Percentiles rank a stretch among this genome's conserved stretches.
These are phyloP conservation scores for Alternaria postmessia DNA, from an alignment of 2,329 filamentous ascomycete species.

Conservation along the genomic window DNA sequence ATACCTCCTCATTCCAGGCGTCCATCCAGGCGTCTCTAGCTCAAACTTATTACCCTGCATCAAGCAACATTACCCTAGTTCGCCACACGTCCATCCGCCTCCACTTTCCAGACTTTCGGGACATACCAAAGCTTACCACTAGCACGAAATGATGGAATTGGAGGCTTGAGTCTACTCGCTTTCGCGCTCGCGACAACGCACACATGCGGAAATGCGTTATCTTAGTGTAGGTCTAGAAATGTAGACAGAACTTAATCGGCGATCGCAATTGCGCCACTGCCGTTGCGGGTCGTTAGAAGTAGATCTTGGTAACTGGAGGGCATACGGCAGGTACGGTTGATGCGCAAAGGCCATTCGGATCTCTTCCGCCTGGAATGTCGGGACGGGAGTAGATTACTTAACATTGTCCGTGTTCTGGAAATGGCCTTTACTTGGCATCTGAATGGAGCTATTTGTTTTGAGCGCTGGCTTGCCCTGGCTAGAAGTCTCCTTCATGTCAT, in stretches of 20 bases:
- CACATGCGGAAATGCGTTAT: background rate
- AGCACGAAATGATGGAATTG: background rate
- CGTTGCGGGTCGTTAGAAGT: background rate
- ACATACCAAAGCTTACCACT: background rate
- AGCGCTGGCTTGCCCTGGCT: background rate
- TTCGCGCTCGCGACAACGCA: background rate
- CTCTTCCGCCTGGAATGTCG: background rate
- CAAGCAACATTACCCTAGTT: background rate
- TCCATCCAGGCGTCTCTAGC: background rate
- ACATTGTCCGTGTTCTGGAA: background rate
- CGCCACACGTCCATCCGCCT: background rate
- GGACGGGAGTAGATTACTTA: background rate
- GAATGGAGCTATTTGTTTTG: background rate
- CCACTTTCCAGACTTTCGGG: background rate
- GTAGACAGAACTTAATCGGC: background rate
- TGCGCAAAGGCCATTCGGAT: background rate
- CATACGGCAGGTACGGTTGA: background rate
- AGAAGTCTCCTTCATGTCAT: background rate
- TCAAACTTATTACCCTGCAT: background rate
- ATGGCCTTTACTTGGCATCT: background rate
- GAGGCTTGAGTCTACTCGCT: background rate
- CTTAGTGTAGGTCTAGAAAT: conserved; percentile 1
- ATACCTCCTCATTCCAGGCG: conserved; percentile 1
- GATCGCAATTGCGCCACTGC: conserved; percentile 3
- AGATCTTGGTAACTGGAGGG: background rate